A percentile compares a stretch with the other conserved stretches of the same genome.
These are phyloP conservation scores for Cyathus striatus DNA, from an alignment of 768 basidiomycete species.

Conservation along the genomic window DNA sequence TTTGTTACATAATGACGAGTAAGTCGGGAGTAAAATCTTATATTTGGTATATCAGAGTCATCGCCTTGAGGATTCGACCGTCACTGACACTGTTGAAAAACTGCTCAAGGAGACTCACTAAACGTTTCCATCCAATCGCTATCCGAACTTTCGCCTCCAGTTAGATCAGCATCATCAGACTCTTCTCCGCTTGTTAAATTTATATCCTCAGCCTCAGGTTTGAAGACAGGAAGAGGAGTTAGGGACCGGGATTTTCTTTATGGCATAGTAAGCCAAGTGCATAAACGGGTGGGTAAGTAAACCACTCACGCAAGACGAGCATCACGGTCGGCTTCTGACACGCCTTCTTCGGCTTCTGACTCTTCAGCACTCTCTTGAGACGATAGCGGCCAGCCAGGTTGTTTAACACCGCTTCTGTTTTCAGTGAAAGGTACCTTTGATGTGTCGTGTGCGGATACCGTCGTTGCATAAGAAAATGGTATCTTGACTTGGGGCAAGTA, in stretches of 20 bases:
- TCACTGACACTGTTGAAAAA: too few species aligned
- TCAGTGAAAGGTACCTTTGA: not conserved
- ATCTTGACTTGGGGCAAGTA: too few species aligned
- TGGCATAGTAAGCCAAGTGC: not conserved
- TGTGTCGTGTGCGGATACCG: too few species aligned
- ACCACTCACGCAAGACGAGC: conserved; percentile 60
- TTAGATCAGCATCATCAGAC: conserved; percentile 71
- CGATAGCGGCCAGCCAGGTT: conserved; percentile 15
- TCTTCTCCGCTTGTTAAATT: conserved; percentile 68
- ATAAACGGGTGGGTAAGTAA: not conserved
- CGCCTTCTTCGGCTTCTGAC: conserved; percentile 58
- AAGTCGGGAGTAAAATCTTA: conserved; percentile 43
- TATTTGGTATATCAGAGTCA: too few species aligned
- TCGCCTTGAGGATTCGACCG: too few species aligned
- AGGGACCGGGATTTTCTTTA: conserved; percentile 48
- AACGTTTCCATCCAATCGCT: conserved; percentile 40
- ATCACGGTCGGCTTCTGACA: conserved; percentile 67
- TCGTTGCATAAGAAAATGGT: too few species aligned
- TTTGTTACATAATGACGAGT: conserved; percentile 42
- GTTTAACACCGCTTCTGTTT: too few species aligned
- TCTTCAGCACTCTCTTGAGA: conserved; percentile 40
- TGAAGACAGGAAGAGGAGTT: conserved; percentile 29
- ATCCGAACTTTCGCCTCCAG: conserved; percentile 46
- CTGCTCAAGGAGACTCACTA: conserved; percentile 36
- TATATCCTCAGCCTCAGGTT: conserved; percentile 38